phyloP scores from a whole-genome alignment of 495 filamentous ascomycete genomes.

The Clohesyomyces aquaticus region DNA sequence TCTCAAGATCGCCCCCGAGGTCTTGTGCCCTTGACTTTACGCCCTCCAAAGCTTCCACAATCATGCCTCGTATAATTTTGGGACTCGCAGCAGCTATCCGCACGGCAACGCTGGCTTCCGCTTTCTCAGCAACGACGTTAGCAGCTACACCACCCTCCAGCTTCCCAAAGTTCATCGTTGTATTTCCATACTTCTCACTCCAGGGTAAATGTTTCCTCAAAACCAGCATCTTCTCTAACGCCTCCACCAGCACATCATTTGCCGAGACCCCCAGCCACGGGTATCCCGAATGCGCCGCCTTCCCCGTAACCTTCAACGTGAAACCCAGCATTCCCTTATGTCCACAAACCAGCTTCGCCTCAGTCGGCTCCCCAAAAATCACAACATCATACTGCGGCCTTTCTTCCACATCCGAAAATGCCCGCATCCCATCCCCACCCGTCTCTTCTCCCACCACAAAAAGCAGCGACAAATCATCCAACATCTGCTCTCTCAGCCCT shows the following conservation, averaged over 20 bases:
- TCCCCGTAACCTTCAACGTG: conserved; percentile 67
- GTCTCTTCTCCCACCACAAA: conserved; percentile 91
- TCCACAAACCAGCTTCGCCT: conserved; percentile 79
- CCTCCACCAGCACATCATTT: conserved; percentile 71
- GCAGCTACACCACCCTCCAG: conserved; percentile 81
- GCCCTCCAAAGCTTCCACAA: conserved; percentile 60
- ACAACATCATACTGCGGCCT: conserved; percentile 63
- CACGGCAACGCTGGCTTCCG: conserved; percentile 66
- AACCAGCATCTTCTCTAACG: conserved; percentile 63
- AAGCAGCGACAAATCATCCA: conserved; percentile 65
- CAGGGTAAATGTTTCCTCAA: conserved; percentile 66
- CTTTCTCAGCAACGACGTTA: conserved; percentile 82
- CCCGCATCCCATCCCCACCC: conserved; percentile 80
- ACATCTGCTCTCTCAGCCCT: conserved; percentile 51
- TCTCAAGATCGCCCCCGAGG: conserved; percentile 61
- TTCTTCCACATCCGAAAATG: conserved; percentile 55
- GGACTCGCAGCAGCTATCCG: conserved; percentile 76
- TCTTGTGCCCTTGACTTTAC: conserved; percentile 45
- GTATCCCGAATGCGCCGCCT: conserved; percentile 86
- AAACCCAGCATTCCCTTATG: conserved; percentile 83
- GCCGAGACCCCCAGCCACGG: conserved; percentile 83
- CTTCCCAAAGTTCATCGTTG: conserved; percentile 81
- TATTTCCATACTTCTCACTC: conserved; percentile 77
- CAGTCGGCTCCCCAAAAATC: conserved; percentile 92
- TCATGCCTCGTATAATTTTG: conserved; percentile 55